Evolutionary conservation across 2,329 filamentous ascomycete genomes (phyloP), one percentile per base, ranked within the genome.

Genomic region (Arthrobotrys iridis): DNA sequence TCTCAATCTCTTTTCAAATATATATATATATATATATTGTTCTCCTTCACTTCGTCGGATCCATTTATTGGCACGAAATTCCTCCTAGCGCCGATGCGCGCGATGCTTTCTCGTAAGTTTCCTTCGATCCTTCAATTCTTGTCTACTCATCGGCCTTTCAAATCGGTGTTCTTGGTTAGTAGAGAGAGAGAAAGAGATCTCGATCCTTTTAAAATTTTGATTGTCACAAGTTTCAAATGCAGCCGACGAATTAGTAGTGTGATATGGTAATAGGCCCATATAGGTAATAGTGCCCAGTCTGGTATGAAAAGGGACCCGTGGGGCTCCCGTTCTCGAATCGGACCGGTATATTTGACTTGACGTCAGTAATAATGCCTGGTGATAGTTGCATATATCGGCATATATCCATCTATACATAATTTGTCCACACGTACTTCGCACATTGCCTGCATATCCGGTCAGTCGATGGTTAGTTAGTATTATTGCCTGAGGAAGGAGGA

Each of bases 261-360:
- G 35, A 13, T n/a, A n/a, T 33, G n/a, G 28, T 33, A n/a, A 40
- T n/a, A 40, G 13, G 35, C 11, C 1, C 5, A 40, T 40, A 40
- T n/a, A 40, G n/a, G n/a, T n/a, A n/a, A n/a, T n/a, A n/a, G n/a
- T n/a, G n/a, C n/a, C 15, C 35, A 1, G 35, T 40, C 11, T n/a
- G 35, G 40, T 43, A 43, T 43, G 40, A 33, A 33, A 33, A 33
- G 28, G 28, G 28, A 33, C 28, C 28, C 28, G 28, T 33, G 28
- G 4, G 28, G 4, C 40, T 22, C 40, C 40, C 15, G 40, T 22
- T 22, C 15, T 20, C 40, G 40, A 22, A 43, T 18, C 6, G 6
- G 24, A 55, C 30, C n/a, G 50, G 50, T 11, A 37, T 7, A 55
- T 20, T 13, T 59, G 40, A 67, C 40, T 37, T 74, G 70, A 74